Conservation (phyloP, 108 stramenopile genomes). For the Nannochloropsis oceanica region DNA sequence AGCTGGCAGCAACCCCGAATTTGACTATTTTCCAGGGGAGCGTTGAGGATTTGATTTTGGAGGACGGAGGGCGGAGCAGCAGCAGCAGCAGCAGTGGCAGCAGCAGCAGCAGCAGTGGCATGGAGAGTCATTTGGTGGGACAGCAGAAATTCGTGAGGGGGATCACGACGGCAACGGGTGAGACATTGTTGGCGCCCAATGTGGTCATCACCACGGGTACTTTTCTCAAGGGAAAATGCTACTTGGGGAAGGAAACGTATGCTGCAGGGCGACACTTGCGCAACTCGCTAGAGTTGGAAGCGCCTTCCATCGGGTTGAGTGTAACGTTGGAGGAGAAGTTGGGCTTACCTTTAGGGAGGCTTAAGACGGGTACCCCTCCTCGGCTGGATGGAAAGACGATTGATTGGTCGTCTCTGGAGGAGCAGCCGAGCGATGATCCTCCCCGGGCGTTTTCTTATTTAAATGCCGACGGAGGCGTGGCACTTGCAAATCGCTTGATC, state of each 20-base stretch:
- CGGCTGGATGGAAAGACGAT: constrained; percentile 80
- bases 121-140: neutral
- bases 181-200: neutral
- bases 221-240: constrained; percentile 67
- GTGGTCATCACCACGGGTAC: constrained; percentile 96
- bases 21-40: constrained; percentile 62
- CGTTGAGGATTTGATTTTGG: constrained; percentile 79
- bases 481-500: constrained; percentile 29
- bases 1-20: constrained; percentile 49
- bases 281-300: constrained; percentile 73
- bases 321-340: constrained; percentile 60
- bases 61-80: constrained; percentile 45
- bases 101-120: neutral
- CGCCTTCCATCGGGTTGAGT: constrained; percentile 77
- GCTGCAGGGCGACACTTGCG: constrained; percentile 77
- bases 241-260: constrained; percentile 52
- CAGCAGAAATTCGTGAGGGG: constrained; percentile 17
- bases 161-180: constrained; percentile 45
- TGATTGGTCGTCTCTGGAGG: constrained; percentile 52
- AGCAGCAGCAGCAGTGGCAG: neutral
- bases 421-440: constrained; percentile 68
- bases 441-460: constrained; percentile 47
- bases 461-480: constrained; percentile 45
- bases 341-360: constrained; percentile 68
- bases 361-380: constrained; percentile 94